These are phyloP conservation scores for Pleodorina starrii DNA, from an alignment of 139 green algal species.

Conservation along the genomic window DNA sequence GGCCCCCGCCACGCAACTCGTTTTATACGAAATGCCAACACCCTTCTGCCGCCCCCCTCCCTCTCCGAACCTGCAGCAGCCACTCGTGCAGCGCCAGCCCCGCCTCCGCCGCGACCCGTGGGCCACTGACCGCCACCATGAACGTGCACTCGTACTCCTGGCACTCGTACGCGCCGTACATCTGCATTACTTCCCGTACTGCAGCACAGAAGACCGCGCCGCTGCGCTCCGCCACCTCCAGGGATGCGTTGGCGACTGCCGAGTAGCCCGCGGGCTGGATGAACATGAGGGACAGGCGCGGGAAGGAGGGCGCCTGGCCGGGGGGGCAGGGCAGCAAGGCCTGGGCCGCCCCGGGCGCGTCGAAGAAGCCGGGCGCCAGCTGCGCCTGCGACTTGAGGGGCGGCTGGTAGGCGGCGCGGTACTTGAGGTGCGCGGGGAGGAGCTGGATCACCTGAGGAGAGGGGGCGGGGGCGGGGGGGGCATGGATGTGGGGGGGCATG, in stretches of 20 bases:
- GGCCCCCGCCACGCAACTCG: too few species aligned
- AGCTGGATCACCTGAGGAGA: conserved; percentile 5
- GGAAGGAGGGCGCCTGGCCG: background rate
- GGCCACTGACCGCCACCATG: conserved; percentile 51
- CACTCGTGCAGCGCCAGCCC: conserved; percentile 39
- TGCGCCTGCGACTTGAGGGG: background rate
- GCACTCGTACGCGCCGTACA: conserved; percentile 60
- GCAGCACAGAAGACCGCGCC: conserved; percentile 52
- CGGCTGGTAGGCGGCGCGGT: conserved; percentile 18
- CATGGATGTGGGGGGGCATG: background rate
- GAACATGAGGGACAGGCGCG: conserved; percentile 23
- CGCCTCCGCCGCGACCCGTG: conserved; percentile 14
- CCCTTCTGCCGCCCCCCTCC: too few species aligned
- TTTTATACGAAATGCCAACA: too few species aligned
- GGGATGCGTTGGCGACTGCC: background rate
- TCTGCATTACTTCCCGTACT: conserved; percentile 50
- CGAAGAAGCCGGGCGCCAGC: conserved; percentile 11
- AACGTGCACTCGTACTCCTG: conserved; percentile 68
- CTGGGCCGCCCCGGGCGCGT: conserved; percentile 8
- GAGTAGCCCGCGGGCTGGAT: conserved; percentile 7
- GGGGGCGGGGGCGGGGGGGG: background rate
- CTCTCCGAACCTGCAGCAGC: conserved; percentile 50
- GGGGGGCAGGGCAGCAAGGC: background rate
- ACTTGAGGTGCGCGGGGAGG: conserved; percentile 6
- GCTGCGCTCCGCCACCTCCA: conserved; percentile 39